Evolutionary conservation across 768 basidiomycete species (phyloP).

Genomic region (Leccinellum luteum): DNA sequence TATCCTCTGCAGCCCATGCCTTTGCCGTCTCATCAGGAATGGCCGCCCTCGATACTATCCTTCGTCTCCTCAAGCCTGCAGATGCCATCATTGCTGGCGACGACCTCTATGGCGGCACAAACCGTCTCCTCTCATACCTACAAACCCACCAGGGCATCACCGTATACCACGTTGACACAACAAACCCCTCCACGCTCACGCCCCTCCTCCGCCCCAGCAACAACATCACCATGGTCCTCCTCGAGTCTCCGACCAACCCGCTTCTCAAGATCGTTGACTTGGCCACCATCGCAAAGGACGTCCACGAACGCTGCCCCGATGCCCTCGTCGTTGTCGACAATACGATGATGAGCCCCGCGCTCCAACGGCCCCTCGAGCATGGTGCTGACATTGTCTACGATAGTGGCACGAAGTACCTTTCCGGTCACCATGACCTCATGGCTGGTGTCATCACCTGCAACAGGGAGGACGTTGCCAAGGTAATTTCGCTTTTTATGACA

Average conservation of each 20-base stretch:
- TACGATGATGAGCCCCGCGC: conserved; percentile 99
- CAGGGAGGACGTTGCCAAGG: conserved; percentile 86
- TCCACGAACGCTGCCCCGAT: conserved; percentile 78
- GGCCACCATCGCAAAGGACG: conserved; percentile 74
- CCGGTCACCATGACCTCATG: conserved; percentile 99
- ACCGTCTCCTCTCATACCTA: conserved; percentile 89
- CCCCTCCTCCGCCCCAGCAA: conserved; percentile 58
- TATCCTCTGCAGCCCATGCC: conserved; percentile 88
- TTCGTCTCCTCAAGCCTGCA: conserved; percentile 92
- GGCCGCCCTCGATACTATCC: conserved; percentile 95
- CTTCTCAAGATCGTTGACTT: conserved; percentile 93
- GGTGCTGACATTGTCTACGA: conserved; percentile 98
- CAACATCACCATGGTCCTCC: conserved; percentile 90
- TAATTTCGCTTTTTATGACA: conserved; percentile 18
- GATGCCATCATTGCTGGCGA: conserved; percentile 95
- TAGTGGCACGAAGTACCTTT: conserved; percentile 95
- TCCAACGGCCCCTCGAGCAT: conserved; percentile 92
- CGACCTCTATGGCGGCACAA: conserved; percentile 97
- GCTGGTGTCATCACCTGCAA: conserved; percentile 94
- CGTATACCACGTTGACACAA: conserved; percentile 94
- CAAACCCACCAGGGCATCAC: conserved; percentile 82
- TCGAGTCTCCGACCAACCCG: conserved; percentile 97
- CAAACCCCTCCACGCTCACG: conserved; percentile 60
- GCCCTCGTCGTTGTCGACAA: conserved; percentile 92
- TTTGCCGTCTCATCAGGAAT: conserved; percentile 96